Evolutionary conservation across 495 filamentous ascomycete species (phyloP).

Genomic region (Penicillium argentinense): DNA sequence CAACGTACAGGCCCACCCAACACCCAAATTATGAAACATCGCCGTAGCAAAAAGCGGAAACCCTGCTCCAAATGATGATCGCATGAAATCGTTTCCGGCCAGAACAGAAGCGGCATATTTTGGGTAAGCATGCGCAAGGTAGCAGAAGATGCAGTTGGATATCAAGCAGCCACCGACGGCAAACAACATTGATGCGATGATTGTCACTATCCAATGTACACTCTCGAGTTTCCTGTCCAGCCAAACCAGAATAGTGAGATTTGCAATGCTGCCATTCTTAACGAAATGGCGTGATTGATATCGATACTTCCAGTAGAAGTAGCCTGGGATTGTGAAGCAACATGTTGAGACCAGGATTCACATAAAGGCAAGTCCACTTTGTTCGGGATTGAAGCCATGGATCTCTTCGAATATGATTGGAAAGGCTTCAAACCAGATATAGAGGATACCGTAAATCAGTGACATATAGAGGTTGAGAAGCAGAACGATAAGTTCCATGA

Average conservation of each 20-base stretch:
- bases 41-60: constrained; percentile 48
- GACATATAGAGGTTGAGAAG: constrained; percentile 54
- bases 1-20: constrained; percentile 60
- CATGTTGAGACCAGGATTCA: constrained; percentile 44
- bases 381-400: constrained; percentile 47
- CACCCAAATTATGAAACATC: constrained; percentile 60
- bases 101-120: constrained; percentile 48
- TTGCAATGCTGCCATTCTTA: constrained; percentile 25
- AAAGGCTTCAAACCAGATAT: constrained; percentile 60
- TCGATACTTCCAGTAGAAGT: constrained; percentile 46
- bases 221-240: constrained; percentile 52
- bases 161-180: constrained; percentile 53
- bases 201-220: constrained; percentile 61
- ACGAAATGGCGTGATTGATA: constrained; percentile 42
- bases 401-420: constrained; percentile 51
- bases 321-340: constrained; percentile 39
- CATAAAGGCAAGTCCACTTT: constrained; percentile 51
- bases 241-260: constrained; percentile 61
- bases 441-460: constrained; percentile 54
- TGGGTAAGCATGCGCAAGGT: constrained; percentile 48
- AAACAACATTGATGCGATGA: constrained; percentile 55
- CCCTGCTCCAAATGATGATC: constrained; percentile 47
- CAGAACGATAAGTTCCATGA: constrained; percentile 52
- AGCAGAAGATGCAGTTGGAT: constrained; percentile 52
- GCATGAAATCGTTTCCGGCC: constrained; percentile 52